phyloP scores from a whole-genome alignment of 176 grass and related monocot genomes.

The Paspalum notatum region DNA sequence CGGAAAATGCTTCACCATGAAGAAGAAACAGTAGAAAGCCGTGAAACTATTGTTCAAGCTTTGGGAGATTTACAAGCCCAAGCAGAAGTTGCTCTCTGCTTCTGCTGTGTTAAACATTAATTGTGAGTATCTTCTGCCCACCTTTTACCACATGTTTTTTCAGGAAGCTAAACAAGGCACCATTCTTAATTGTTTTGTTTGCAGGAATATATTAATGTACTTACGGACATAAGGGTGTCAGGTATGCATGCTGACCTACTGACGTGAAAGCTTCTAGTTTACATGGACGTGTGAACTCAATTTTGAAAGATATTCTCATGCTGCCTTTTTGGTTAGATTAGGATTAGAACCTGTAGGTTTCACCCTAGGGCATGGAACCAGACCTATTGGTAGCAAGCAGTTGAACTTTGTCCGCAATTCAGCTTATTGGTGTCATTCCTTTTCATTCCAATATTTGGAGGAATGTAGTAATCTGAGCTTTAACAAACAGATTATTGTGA shows the following conservation, averaged over 20 bases:
- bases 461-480: not conserved
- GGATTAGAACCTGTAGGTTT: not conserved
- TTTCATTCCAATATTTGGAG: not conserved
- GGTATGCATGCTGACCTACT: constrained; percentile 30
- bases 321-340: not conserved
- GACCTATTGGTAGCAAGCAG: not conserved
- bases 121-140: constrained; percentile 23
- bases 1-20: constrained; percentile 68
- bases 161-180: constrained; percentile 5
- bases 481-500: not conserved
- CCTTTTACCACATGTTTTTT: not conserved
- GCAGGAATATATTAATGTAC: constrained; percentile 27
- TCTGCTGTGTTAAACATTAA: constrained; percentile 81
- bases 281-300: not conserved
- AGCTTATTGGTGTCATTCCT: not conserved
- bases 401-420: not conserved
- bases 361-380: not conserved
- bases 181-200: constrained; percentile 29
- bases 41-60: constrained; percentile 66
- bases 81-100: constrained; percentile 91
- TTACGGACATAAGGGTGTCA: constrained; percentile 2
- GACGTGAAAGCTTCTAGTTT: not conserved
- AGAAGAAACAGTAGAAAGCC: constrained; percentile 44
- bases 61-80: constrained; percentile 86
- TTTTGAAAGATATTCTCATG: constrained; percentile 17